These are phyloP conservation scores for Globisporangium splendens DNA, from an alignment of 352 stramenopile genomes.

Conservation along the genomic window DNA sequence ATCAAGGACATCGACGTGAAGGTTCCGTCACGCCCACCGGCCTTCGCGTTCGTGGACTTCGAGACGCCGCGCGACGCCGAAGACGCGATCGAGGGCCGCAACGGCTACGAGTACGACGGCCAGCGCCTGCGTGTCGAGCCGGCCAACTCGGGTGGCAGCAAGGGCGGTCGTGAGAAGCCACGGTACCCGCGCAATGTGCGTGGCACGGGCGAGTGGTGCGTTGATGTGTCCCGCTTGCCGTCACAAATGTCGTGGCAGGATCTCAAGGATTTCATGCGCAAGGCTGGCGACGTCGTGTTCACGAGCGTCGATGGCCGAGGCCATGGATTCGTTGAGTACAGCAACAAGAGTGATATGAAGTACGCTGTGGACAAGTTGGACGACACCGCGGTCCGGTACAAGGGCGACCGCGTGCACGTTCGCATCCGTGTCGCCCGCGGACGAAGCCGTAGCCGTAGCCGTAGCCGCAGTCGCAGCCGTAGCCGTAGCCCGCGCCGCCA, in stretches of 20 bases:
- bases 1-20: constrained; percentile 69
- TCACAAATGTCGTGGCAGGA: constrained; percentile 58
- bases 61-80: constrained; percentile 66
- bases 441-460: constrained; percentile 32
- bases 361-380: constrained; percentile 66
- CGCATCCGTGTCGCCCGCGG: constrained; percentile 33
- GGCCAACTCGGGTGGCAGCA: constrained; percentile 32
- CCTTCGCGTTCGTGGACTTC: constrained; percentile 77
- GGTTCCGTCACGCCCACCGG: constrained; percentile 51
- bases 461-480: constrained; percentile 33
- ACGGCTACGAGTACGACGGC: constrained; percentile 61
- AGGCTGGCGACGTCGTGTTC: constrained; percentile 61
- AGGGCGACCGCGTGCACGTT: constrained; percentile 47
- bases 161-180: constrained; percentile 14
- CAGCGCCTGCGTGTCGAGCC: constrained; percentile 53
- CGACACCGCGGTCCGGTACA: constrained; percentile 52
- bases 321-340: constrained; percentile 62
- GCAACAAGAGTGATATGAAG: constrained; percentile 68
- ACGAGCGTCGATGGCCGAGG: constrained; percentile 68
- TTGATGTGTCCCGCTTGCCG: constrained; percentile 56
- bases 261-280: constrained; percentile 69
- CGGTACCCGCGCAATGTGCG: constrained; percentile 45
- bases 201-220: constrained; percentile 47
- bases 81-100: constrained; percentile 47
- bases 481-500: constrained; percentile 20